Evolutionary conservation across 495 filamentous ascomycete species (phyloP).

Genomic region (Echria macrotheca): DNA sequence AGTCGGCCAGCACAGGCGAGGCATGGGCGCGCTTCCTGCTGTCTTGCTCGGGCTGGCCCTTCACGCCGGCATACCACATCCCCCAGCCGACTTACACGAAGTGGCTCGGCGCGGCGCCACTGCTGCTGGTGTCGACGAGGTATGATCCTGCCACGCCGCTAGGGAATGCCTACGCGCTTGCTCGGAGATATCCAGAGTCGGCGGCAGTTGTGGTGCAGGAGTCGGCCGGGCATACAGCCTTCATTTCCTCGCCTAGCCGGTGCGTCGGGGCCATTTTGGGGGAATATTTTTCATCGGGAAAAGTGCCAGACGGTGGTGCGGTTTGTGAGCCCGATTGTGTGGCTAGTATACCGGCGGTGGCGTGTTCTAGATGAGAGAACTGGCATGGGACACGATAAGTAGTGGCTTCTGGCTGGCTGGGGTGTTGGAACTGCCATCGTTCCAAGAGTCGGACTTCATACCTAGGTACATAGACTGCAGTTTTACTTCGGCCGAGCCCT

Average conservation of each 20-base stretch:
- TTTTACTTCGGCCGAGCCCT: too few relatives aligned
- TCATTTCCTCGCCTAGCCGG: conserved; percentile 13
- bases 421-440: too few relatives aligned
- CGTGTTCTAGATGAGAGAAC: too few relatives aligned
- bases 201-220: conserved; percentile 27
- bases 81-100: conserved; percentile 21
- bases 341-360: too few relatives aligned
- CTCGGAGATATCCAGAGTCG: conserved; percentile 18
- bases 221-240: conserved; percentile 23
- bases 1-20: conserved; percentile 47
- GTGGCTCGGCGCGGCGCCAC: conserved; percentile 21
- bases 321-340: conserved; percentile 23
- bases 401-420: too few relatives aligned
- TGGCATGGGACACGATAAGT: too few relatives aligned
- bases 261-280: conserved; percentile 21
- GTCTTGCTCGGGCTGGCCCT: conserved; percentile 47
- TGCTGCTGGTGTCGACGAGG: conserved; percentile 27
- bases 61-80: conserved; percentile 23
- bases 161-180: conserved; percentile 23
- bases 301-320: conserved; percentile 22
- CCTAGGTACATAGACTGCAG: too few relatives aligned
- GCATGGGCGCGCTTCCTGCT: conserved; percentile 51
- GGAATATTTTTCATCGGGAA: conserved; percentile 25
- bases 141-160: conserved; percentile 32
- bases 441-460: too few relatives aligned